Evolutionary conservation across 2,329 filamentous ascomycete genomes (phyloP), one percentile per base, ranked within the genome.

Genomic region (Cordyceps cicadae): DNA sequence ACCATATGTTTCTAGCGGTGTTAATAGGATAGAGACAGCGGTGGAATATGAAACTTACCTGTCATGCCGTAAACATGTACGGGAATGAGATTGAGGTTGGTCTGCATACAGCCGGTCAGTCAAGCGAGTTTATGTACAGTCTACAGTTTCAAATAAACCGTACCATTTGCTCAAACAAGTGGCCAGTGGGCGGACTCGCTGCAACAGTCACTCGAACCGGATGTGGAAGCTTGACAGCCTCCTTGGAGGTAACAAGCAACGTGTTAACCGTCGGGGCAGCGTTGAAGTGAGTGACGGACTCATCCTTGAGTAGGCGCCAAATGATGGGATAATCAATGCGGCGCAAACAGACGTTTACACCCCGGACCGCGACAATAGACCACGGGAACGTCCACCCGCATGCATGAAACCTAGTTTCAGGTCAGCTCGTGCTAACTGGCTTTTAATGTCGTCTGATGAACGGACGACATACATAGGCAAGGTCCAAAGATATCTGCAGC

Each of bases 231-330:
- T 75, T 81, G 66, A 82, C 83, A 2, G 94, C 93, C 71, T 92
- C 87, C 46, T 87, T 81, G 3, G 89, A 83, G 14, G 88, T 88
- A 70, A 94, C 96, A 3, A 99, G 83, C 0, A 97, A 77, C 0
- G 93, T 99, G 72, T 97, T 97, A 57, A 99, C 94, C 0, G 94
- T 99, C 0, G 94, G 94, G 0, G 93, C 94, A 0, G 93, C 93
- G 70, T 93, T 96, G 77, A 95, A 97, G 74, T 99, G 94, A 0
- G 92, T 97, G 64, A 99, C 88, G 7, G 84, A 79, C 73, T 97
- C 90, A 57, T 91, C 83, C 69, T 92, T 95, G 39, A 99, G 77
- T 4, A 99, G 76, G 54, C 83, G 83, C 94, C 94, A 99, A 63
- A 99, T 96, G 62, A 93, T 80, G 0, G 90, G 85, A 70, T 99